Conservation (phyloP, 805 yeast species). For the Hanseniaspora jakobsenii region DNA sequence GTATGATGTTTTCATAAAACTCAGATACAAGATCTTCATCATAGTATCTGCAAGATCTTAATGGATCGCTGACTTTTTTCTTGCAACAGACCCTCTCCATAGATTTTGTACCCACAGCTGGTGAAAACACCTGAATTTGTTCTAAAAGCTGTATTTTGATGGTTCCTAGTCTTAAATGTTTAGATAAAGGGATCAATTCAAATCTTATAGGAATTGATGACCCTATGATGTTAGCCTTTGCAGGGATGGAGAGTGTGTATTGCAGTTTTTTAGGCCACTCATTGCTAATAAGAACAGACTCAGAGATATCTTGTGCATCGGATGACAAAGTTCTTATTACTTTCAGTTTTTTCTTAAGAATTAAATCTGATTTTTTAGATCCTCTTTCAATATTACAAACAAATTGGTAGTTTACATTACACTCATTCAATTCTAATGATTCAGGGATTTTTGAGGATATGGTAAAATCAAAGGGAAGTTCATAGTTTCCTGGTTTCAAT, state of each 20-base stretch:
- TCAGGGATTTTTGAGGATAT: conserved; percentile 79
- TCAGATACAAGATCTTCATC: conserved; percentile 26
- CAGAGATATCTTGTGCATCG: conserved; percentile 76
- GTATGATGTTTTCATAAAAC: conserved; percentile 22
- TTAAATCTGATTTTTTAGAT: conserved; percentile 53
- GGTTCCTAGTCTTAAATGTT: conserved; percentile 70
- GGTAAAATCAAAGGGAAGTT: conserved; percentile 75
- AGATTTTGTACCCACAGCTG: conserved; percentile 43
- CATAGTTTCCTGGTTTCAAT: conserved; percentile 67
- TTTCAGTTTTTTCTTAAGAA: conserved; percentile 59
- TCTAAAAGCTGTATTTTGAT: conserved; percentile 60
- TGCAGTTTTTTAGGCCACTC: conserved; percentile 93
- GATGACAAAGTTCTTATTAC: conserved; percentile 78
- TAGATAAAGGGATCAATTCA: conserved; percentile 62
- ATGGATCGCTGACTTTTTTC: conserved; percentile 33
- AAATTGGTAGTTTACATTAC: conserved; percentile 62
- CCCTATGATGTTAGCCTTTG: conserved; percentile 84
- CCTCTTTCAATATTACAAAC: conserved; percentile 69
- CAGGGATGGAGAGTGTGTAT: conserved; percentile 73
- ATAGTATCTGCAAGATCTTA: conserved; percentile 29
- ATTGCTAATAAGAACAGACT: conserved; percentile 86
- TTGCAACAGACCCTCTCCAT: conserved; percentile 56
- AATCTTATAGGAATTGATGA: conserved; percentile 59
- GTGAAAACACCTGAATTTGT: conserved; percentile 47
- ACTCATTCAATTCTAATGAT: conserved; percentile 65